Evolutionary conservation across 208 protist genomes (phyloP).

Genomic region (Crithidia bombi): DNA sequence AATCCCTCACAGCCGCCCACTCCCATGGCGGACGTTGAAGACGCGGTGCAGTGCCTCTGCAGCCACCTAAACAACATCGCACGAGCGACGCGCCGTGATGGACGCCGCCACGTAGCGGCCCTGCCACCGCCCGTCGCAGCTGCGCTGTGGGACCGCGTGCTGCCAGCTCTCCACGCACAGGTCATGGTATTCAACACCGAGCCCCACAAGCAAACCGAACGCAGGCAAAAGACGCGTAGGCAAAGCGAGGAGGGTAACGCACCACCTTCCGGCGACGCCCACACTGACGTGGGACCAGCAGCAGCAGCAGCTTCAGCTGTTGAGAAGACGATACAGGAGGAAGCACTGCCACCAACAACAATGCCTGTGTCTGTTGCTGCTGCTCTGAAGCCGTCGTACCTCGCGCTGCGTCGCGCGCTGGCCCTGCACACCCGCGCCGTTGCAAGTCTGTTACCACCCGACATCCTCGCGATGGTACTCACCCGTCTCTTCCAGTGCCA

Average conservation of each 20-base stretch:
- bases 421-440: slow-evolving; percentile 55
- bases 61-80: slow-evolving; percentile 23
- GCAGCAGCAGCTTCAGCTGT: neutral
- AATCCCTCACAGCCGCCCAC: neutral
- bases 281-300: neutral
- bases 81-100: slow-evolving; percentile 31
- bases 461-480: slow-evolving; percentile 44
- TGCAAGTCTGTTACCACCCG: slow-evolving; percentile 32
- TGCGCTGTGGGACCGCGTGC: slow-evolving; percentile 57
- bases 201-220: neutral
- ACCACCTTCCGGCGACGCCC: too few species aligned
- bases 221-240: neutral
- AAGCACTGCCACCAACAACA: neutral
- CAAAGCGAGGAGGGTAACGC: neutral
- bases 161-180: slow-evolving; percentile 31
- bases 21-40: neutral
- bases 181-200: neutral
- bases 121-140: slow-evolving; percentile 58
- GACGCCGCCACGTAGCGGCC: slow-evolving; percentile 48
- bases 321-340: neutral
- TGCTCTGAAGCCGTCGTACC: slow-evolving; percentile 27
- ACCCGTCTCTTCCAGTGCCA: slow-evolving; percentile 62
- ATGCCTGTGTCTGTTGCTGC: neutral
- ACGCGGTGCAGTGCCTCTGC: slow-evolving; percentile 8
- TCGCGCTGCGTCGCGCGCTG: slow-evolving; percentile 46